Conservation (phyloP, 2,329 filamentous ascomycete species). For the Fonsecaea monophora region DNA sequence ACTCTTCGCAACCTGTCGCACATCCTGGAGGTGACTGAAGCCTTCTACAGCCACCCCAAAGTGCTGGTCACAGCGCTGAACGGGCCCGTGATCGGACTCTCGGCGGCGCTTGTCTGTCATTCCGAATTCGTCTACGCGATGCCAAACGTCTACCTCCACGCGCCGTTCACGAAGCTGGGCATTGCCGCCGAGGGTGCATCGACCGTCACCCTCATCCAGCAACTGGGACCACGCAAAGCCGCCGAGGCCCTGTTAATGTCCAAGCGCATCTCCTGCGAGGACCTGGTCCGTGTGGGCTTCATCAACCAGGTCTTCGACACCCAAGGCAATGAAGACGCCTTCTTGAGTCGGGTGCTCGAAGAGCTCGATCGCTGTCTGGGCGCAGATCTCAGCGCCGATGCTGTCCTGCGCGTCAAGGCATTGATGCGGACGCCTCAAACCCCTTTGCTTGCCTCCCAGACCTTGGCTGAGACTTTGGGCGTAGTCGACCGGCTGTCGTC, state of each 20-base stretch:
- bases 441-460: no score
- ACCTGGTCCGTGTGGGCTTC: conserved; percentile 53
- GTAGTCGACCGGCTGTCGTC: no score
- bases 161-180: conserved; percentile 56
- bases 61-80: conserved; percentile 60
- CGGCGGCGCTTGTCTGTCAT: conserved; percentile 56
- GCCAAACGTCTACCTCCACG: conserved; percentile 53
- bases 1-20: no score
- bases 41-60: conserved; percentile 85
- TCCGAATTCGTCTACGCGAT: conserved; percentile 58
- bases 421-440: conserved; percentile 59
- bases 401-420: conserved; percentile 81
- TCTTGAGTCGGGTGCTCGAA: conserved; percentile 71
- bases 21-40: conserved; percentile 41
- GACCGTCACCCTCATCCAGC: conserved; percentile 53
- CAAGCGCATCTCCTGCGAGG: conserved; percentile 50
- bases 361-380: conserved; percentile 88
- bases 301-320: conserved; percentile 57
- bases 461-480: no score
- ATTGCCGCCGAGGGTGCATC: conserved; percentile 58
- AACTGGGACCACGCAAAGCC: conserved; percentile 56
- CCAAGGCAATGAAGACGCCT: conserved; percentile 64
- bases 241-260: conserved; percentile 61
- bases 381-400: conserved; percentile 76
- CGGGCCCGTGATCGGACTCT: conserved; percentile 58